Conservation (phyloP, 352 stramenopile species). For the Detonula confervacea region DNA sequence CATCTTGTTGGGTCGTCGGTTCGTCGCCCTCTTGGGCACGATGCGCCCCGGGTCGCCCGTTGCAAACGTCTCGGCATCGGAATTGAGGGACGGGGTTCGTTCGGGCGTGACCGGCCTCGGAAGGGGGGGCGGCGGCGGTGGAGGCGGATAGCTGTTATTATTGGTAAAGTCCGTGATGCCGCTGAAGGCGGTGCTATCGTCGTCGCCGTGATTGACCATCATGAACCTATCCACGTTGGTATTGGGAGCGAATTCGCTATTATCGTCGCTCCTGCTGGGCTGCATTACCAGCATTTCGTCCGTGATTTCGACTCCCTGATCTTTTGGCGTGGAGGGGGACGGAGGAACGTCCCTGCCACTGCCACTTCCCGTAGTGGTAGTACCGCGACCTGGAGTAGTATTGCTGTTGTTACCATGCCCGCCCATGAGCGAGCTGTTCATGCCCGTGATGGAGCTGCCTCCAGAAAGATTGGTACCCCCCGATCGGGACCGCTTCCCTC, state of each 20-base stretch:
- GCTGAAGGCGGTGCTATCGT: conserved; percentile 40
- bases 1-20: conserved; percentile 8
- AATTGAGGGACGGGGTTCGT: not conserved
- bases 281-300: not conserved
- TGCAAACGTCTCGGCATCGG: conserved; percentile 5
- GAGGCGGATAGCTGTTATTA: not conserved
- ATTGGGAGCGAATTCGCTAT: conserved; percentile 27
- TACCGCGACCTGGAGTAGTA: not conserved
- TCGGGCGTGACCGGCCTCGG: conserved; percentile 1
- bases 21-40: conserved; percentile 7
- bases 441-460: too few species aligned
- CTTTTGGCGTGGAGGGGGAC: conserved; percentile 13
- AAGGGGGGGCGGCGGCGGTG: not conserved
- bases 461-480: not conserved
- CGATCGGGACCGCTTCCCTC: conserved; percentile 2
- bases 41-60: conserved; percentile 33
- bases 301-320: conserved; percentile 47
- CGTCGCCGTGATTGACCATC: conserved; percentile 21
- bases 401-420: not conserved
- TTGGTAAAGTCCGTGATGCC: conserved; percentile 17
- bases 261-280: not conserved
- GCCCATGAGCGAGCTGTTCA: not conserved
- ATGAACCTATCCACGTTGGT: conserved; percentile 33
- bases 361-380: not conserved
- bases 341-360: not conserved